These are phyloP conservation scores for Paulownia fortunei DNA, from an alignment of 257 asterid species.

Conservation along the genomic window DNA sequence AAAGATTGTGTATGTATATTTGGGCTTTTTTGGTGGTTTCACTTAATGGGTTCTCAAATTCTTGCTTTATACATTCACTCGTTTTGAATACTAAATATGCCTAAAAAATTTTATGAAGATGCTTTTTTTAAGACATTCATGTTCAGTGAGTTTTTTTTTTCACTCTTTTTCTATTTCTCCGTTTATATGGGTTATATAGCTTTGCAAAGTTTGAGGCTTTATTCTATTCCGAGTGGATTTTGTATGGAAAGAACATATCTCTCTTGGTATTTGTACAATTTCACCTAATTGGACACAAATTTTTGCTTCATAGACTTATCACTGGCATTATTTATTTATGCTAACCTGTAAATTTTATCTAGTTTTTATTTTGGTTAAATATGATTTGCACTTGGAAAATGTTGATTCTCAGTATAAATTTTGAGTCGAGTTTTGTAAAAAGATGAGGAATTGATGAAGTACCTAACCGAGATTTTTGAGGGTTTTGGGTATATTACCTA, in stretches of 20 bases:
- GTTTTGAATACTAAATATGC: neutral
- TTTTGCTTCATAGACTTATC: constrained; percentile 7
- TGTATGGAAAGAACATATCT: neutral
- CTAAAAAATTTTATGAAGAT: neutral
- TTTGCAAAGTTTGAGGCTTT: neutral
- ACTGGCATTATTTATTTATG: too few species aligned
- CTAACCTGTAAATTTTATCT: neutral
- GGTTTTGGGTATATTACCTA: neutral
- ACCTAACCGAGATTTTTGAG: neutral
- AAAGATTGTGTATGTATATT: neutral
- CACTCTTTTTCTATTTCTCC: neutral
- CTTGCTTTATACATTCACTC: neutral
- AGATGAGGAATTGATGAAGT: constrained; percentile 17
- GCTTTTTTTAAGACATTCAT: neutral
- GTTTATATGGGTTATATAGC: neutral
- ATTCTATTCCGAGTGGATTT: neutral
- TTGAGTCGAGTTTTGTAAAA: constrained; percentile 6
- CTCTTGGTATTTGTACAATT: neutral
- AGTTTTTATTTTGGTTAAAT: neutral
- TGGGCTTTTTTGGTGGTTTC: constrained; percentile 23
- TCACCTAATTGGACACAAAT: neutral
- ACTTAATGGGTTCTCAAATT: neutral
- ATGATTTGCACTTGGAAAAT: neutral
- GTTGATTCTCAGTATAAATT: neutral
- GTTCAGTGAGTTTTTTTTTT: neutral